Percentiles rank a stretch among this genome's conserved stretches.
Conservation (phyloP, 108 stramenopile species). For the Schizochytrium sp. region DNA sequence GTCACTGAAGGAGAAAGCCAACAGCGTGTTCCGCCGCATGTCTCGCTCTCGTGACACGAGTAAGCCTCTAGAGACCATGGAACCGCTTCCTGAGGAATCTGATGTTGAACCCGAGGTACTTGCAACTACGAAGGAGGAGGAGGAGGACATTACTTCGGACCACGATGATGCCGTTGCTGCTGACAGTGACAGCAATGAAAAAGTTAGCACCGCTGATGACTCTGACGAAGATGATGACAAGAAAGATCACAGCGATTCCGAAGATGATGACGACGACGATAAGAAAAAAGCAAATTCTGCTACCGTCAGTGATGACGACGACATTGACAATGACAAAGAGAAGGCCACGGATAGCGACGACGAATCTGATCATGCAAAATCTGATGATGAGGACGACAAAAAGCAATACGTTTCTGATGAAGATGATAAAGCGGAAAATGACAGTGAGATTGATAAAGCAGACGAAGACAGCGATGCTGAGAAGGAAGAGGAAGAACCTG, state of each 20-base stretch:
- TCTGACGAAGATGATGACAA: constrained; percentile 3
- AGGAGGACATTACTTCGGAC: no score
- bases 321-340: background rate
- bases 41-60: background rate
- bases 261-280: background rate
- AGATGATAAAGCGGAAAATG: background rate
- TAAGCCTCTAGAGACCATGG: constrained; percentile 21
- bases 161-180: no score
- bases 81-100: background rate
- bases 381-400: constrained; percentile 1
- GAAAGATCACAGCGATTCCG: constrained; percentile 4
- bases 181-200: no score
- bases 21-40: background rate
- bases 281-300: no score
- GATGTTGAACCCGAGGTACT: no score
- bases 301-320: background rate
- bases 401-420: background rate
- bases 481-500: background rate
- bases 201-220: background rate
- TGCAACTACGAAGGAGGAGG: no score
- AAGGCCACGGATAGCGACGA: background rate
- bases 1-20: background rate
- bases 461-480: constrained; percentile 1
- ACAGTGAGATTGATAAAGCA: background rate
- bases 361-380: background rate